Percentiles rank a stretch among this genome's conserved stretches.
Conservation (phyloP, 176 grass and related monocot genomes). For the Zoysia japonica region DNA sequence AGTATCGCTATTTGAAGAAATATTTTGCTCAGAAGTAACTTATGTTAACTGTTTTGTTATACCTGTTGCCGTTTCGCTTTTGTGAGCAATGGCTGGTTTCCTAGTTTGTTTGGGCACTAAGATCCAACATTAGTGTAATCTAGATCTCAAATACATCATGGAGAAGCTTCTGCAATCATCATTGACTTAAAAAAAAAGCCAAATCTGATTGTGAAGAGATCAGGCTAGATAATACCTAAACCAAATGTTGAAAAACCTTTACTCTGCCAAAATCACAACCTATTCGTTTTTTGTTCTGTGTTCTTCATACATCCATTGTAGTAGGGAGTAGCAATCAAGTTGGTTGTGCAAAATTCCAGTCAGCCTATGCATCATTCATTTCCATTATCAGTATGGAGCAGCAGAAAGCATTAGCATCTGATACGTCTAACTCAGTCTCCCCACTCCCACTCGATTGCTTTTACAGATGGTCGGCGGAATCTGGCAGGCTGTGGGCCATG, state of each 20-base stretch:
- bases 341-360: neutral
- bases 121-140: neutral
- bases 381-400: slow-evolving; percentile 16
- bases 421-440: slow-evolving; percentile 37
- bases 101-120: neutral
- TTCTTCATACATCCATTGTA: neutral
- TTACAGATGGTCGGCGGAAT: slow-evolving; percentile 57
- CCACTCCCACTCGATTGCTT: slow-evolving; percentile 29
- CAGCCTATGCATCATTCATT: neutral
- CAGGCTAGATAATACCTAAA: slow-evolving; percentile 29
- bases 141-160: slow-evolving; percentile 4
- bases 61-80: neutral
- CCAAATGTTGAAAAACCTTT: slow-evolving; percentile 36
- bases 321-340: neutral
- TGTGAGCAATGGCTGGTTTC: neutral
- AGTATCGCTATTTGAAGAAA: neutral
- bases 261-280: neutral
- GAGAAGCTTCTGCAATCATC: slow-evolving; percentile 12
- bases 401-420: neutral
- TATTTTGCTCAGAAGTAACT: neutral
- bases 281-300: slow-evolving; percentile 1
- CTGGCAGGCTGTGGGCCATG: slow-evolving; percentile 18
- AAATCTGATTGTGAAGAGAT: neutral
- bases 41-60: neutral
- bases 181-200: neutral